Evolutionary conservation across 176 grass and related monocot species (phyloP).

Genomic region (Hsuehochloa calcarea): DNA sequence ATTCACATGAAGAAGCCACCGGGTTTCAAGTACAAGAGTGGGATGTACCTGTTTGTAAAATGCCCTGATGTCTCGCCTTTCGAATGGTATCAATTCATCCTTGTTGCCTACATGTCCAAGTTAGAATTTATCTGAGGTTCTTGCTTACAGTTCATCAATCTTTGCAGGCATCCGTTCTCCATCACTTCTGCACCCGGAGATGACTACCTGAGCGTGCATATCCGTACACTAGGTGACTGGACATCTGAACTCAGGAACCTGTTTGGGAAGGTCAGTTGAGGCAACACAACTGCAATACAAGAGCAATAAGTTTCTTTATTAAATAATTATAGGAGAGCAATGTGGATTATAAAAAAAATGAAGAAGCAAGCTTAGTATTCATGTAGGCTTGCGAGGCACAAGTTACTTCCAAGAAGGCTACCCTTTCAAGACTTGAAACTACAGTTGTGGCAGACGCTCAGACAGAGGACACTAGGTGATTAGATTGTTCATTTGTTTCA

Average conservation of each 20-base stretch:
- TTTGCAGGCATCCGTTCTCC: constrained; percentile 91
- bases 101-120: constrained; percentile 6
- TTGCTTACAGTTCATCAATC: constrained; percentile 24
- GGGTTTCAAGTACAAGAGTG: constrained; percentile 96
- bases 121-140: neutral
- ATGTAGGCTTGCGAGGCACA: constrained; percentile 70
- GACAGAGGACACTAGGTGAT: constrained; percentile 71
- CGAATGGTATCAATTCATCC: constrained; percentile 64
- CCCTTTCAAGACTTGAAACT: constrained; percentile 86
- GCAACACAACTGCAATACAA: constrained; percentile 2
- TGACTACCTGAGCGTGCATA: constrained; percentile 89
- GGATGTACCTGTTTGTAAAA: constrained; percentile 99
- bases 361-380: constrained; percentile 22
- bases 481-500: constrained; percentile 3
- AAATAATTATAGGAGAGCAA: constrained; percentile 7
- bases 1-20: constrained; percentile 90
- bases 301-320: neutral
- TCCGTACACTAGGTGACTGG: constrained; percentile 92
- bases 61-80: constrained; percentile 94
- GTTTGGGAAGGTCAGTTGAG: constrained; percentile 88
- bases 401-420: constrained; percentile 95
- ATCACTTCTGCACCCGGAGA: constrained; percentile 93
- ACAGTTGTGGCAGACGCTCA: constrained; percentile 81
- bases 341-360: neutral
- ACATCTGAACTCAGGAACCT: constrained; percentile 78